phyloP scores from a whole-genome alignment of 1,284 basidiomycete species.

The Moesziomyces parantarcticus region DNA sequence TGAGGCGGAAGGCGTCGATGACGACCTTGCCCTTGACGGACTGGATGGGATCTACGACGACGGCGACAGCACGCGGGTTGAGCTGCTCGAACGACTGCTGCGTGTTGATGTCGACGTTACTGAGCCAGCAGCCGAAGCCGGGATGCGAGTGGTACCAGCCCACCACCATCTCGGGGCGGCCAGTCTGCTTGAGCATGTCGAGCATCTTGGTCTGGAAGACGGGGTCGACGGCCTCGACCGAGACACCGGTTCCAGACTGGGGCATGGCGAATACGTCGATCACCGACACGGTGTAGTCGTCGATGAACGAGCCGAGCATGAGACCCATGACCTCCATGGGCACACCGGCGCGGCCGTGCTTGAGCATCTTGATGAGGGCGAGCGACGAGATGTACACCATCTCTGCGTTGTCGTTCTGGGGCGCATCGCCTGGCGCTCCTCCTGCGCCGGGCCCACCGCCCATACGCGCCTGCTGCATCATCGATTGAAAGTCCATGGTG shows the following conservation, averaged over 20 bases:
- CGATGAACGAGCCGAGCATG: constrained; percentile 98
- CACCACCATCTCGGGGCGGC: constrained; percentile 96
- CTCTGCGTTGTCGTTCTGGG: constrained; percentile 69
- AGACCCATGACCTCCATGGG: constrained; percentile 99
- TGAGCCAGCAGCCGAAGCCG: constrained; percentile 99
- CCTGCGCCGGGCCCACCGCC: constrained; percentile 48
- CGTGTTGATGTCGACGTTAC: constrained; percentile 98
- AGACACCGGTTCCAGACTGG: constrained; percentile 97
- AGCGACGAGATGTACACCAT: constrained; percentile 67
- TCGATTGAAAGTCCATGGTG: constrained; percentile 60
- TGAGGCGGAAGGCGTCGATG: constrained; percentile 93
- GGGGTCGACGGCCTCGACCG: constrained; percentile 98
- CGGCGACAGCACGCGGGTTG: constrained; percentile 92
- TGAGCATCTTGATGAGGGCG: constrained; percentile 81
- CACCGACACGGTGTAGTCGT: constrained; percentile 87
- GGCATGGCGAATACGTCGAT: constrained; percentile 99
- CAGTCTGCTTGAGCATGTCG: constrained; percentile 99
- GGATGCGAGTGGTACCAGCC: constrained; percentile 99
- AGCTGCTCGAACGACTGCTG: constrained; percentile 99
- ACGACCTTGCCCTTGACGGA: constrained; percentile 92
- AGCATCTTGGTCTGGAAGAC: constrained; percentile 99
- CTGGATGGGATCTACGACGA: constrained; percentile 98
- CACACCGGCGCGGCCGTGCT: constrained; percentile 97
- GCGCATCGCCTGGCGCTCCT: constrained; percentile 53
- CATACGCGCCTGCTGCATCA: constrained; percentile 62